Base-by-base conservation (phyloP, 164 flowering plant genomes). In the Piper longum region DNA sequence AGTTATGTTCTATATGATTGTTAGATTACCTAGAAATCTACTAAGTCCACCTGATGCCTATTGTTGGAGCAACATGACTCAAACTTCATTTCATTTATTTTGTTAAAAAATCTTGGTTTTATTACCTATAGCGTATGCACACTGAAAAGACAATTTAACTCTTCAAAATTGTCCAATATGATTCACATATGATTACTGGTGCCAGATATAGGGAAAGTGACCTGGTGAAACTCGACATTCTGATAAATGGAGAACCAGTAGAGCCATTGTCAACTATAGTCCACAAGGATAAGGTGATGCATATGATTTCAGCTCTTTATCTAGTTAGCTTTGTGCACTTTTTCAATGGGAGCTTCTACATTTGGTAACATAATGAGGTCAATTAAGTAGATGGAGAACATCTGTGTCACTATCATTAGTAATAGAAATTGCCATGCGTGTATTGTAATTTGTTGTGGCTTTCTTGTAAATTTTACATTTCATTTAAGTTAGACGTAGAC, bases 181-280 rank as follows among this genome's bases (percentile, higher is more conserved):
- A 17, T 9, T 9, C 9, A 48, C 14, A 48, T 8, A 48, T 9
- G 14, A 48, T 8, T 14, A 48, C 14, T 48, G 52, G 52, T 48
- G 14, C 52, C 52, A 93, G 98, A 85, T 93, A 90, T 75, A 79
- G 56, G 57, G 91, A 85, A 75, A 90, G 91, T 77, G 88, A 93
- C 17, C 73, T 93, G 63, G 70, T 88, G 56, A 93, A 87, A 82
- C 99, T 93, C 72, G 99, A 93, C 69, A 85, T 93, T 67, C 85
- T 70, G 70, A 93, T 93, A 18, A 90, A 85, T 77, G 91, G 95
- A 56, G 99, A 93, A 41, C 66, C 44, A 17, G 95, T 90, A 56
- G 99, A 90, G 66, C 99, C 99, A 59, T 77, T 93, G 69, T 77
- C 99, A 16, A 90, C 99, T 57, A 93, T 93, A 67, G 99, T 93